Percentiles rank a stretch among this genome's conserved stretches.
These are phyloP conservation scores for Phytomonas sp. DNA, from an alignment of 208 protist genomes.

Conservation along the genomic window DNA sequence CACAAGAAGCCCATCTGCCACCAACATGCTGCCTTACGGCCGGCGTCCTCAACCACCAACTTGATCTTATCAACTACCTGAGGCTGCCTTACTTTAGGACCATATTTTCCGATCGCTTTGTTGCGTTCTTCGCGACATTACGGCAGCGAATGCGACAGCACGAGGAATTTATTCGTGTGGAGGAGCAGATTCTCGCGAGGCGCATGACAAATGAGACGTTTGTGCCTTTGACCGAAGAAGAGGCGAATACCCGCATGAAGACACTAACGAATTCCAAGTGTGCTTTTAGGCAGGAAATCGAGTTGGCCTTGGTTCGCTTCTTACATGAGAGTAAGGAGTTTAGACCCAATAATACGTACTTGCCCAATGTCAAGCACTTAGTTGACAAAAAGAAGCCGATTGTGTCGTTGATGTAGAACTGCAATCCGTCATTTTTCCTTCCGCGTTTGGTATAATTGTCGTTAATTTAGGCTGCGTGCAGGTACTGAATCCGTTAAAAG, in stretches of 20 bases:
- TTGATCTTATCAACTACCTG: slow-evolving; percentile 76
- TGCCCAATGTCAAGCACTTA: slow-evolving; percentile 44
- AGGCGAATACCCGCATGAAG: slow-evolving; percentile 25
- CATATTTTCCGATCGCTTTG: slow-evolving; percentile 72
- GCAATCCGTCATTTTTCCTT: background rate
- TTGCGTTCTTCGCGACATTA: slow-evolving; percentile 58
- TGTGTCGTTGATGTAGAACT: slow-evolving; percentile 9
- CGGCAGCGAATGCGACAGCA: slow-evolving; percentile 29
- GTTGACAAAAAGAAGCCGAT: background rate
- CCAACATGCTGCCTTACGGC: slow-evolving; percentile 27
- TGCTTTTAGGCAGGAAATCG: slow-evolving; percentile 47
- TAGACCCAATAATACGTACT: slow-evolving; percentile 61
- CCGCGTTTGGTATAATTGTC: background rate
- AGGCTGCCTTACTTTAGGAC: slow-evolving; percentile 55
- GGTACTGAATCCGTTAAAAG: background rate
- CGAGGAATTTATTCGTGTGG: slow-evolving; percentile 28
- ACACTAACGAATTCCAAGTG: slow-evolving; percentile 32
- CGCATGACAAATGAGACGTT: slow-evolving; percentile 29
- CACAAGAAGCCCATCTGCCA: background rate
- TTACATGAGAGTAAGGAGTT: slow-evolving; percentile 80
- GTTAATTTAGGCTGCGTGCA: background rate
- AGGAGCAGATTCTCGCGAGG: slow-evolving; percentile 17
- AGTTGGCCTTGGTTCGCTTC: slow-evolving; percentile 79
- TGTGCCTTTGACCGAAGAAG: slow-evolving; percentile 22
- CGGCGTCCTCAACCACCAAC: slow-evolving; percentile 23